A percentile compares a stretch with the other conserved stretches of the same genome.
phyloP scores from a whole-genome alignment of 495 filamentous ascomycete species.

The Mytilinidion resinicola region DNA sequence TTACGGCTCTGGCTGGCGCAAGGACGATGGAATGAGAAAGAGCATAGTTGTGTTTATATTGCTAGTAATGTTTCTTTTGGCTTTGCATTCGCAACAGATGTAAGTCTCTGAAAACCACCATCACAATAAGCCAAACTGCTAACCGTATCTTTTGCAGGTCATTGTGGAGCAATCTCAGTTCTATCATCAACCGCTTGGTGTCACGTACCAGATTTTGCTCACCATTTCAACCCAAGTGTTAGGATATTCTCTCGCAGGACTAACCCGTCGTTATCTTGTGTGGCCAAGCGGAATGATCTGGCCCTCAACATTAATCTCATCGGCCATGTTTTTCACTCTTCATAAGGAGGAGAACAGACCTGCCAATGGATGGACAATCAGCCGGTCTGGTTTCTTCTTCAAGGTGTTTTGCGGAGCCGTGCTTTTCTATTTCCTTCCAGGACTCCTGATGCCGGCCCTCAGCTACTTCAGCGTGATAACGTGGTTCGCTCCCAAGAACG shows the following conservation, averaged over 20 bases:
- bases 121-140: background rate
- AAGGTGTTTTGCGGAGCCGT: constrained; percentile 30
- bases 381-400: constrained; percentile 77
- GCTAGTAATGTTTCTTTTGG: constrained; percentile 89
- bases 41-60: constrained; percentile 81
- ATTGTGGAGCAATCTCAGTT: constrained; percentile 85
- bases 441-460: constrained; percentile 75
- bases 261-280: constrained; percentile 72
- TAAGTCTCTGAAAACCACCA: constrained; percentile 22
- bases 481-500: constrained; percentile 79
- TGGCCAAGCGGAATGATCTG: constrained; percentile 86
- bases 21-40: constrained; percentile 78
- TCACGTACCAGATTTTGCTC: constrained; percentile 72
- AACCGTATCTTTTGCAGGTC: constrained; percentile 38
- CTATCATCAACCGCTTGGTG: constrained; percentile 68
- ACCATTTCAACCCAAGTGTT: constrained; percentile 80
- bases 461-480: constrained; percentile 88
- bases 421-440: constrained; percentile 78
- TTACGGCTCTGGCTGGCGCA: constrained; percentile 69
- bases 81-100: constrained; percentile 77
- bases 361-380: constrained; percentile 80
- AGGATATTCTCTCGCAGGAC: constrained; percentile 75
- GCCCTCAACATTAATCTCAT: constrained; percentile 82
- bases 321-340: constrained; percentile 77
- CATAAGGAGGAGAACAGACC: constrained; percentile 74